phyloP scores from a whole-genome alignment of 2,329 filamentous ascomycete genomes.

The Cytospora leucostoma region DNA sequence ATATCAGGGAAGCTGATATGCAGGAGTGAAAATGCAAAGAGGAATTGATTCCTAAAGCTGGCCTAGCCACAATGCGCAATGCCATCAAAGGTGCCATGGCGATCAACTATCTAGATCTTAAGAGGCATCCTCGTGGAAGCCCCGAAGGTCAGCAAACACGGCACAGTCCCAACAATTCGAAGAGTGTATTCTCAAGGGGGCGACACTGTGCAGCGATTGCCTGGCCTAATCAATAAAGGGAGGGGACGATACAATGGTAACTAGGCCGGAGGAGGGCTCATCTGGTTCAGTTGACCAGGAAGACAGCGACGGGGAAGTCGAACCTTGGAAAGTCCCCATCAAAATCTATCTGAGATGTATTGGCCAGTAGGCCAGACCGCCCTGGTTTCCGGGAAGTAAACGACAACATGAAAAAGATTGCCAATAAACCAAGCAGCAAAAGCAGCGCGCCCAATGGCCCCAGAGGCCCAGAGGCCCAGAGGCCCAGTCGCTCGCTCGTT shows the following conservation, averaged over 20 bases:
- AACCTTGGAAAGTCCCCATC: conserved; percentile 2
- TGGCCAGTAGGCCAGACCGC: not conserved
- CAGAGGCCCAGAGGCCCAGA: not conserved
- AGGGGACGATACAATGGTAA: too few relatives aligned
- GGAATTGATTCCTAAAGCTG: not conserved
- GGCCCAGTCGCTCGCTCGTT: not conserved
- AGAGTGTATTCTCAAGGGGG: too few relatives aligned
- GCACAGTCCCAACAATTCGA: not conserved
- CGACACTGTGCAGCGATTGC: too few relatives aligned
- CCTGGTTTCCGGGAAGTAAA: conserved; percentile 1
- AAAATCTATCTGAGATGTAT: not conserved
- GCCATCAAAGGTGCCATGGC: not conserved
- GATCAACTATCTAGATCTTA: not conserved
- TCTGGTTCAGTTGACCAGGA: not conserved
- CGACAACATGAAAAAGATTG: not conserved
- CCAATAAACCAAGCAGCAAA: not conserved
- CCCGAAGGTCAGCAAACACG: not conserved
- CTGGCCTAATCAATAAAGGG: too few relatives aligned
- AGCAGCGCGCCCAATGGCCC: not conserved
- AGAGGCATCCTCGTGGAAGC: conserved; percentile 10
- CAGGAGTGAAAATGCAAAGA: conserved; percentile 7
- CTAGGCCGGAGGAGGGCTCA: too few relatives aligned
- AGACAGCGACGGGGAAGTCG: not conserved
- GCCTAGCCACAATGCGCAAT: conserved; percentile 5
- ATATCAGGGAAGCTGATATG: conserved; percentile 1